Percentiles rank a stretch among this genome's conserved stretches.
These are phyloP conservation scores for Dalbergia cochinchinensis DNA, from an alignment of 306 rosid genomes.

Conservation along the genomic window DNA sequence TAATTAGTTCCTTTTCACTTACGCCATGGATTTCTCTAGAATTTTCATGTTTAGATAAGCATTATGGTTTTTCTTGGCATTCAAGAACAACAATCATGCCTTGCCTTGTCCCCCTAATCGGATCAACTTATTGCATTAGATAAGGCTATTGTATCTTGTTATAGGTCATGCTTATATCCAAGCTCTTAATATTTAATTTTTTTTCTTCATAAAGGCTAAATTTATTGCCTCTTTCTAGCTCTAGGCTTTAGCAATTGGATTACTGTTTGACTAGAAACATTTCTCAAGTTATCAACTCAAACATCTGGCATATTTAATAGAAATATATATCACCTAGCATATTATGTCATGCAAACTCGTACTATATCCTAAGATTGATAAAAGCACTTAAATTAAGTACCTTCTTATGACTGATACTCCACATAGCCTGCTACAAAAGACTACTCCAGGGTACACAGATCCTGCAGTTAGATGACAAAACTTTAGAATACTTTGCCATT, in stretches of 20 bases:
- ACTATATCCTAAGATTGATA: background rate
- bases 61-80: background rate
- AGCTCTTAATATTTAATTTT: no score
- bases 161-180: no score
- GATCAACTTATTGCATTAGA: no score
- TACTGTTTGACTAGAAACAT: no score
- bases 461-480: constrained; percentile 53
- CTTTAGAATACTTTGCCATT: background rate
- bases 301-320: background rate
- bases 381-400: constrained; percentile 47
- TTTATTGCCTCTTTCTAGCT: no score
- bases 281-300: background rate
- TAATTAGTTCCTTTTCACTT: background rate
- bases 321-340: background rate
- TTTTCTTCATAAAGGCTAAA: no score
- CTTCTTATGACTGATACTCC: constrained; percentile 91
- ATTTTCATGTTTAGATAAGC: background rate
- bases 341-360: background rate
- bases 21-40: no score
- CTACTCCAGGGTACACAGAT: constrained; percentile 83
- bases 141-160: no score
- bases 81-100: no score
- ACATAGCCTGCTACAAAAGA: constrained; percentile 82
- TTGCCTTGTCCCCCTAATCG: no score
- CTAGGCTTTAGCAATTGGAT: no score